These are phyloP conservation scores for Lentinula sp. DNA, from an alignment of 768 basidiomycete species.

Conservation along the genomic window DNA sequence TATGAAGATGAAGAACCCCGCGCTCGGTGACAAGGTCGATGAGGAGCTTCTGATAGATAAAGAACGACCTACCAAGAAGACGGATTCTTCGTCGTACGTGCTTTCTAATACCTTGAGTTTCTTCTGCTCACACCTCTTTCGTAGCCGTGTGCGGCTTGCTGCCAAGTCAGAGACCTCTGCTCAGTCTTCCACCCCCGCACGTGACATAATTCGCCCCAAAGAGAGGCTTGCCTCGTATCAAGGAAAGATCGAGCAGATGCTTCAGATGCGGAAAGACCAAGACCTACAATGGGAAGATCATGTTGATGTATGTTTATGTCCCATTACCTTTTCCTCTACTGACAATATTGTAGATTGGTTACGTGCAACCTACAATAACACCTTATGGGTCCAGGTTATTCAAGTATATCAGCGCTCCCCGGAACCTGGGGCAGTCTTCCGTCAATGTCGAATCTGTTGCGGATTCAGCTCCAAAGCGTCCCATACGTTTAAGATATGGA, in stretches of 20 bases:
- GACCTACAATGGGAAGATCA: slow-evolving; percentile 85
- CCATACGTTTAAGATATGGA: slow-evolving; percentile 71
- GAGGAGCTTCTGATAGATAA: slow-evolving; percentile 73
- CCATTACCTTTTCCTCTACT: background rate
- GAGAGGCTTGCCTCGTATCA: slow-evolving; percentile 59
- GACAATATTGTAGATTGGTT: slow-evolving; percentile 46
- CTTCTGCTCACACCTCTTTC: background rate
- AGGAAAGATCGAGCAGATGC: slow-evolving; percentile 54
- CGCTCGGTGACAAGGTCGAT: slow-evolving; percentile 55
- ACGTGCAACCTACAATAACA: slow-evolving; percentile 49
- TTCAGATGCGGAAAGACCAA: slow-evolving; percentile 59
- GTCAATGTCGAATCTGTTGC: slow-evolving; percentile 20
- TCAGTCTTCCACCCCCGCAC: background rate
- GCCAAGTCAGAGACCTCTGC: background rate
- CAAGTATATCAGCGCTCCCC: slow-evolving; percentile 42
- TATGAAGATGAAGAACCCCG: slow-evolving; percentile 70
- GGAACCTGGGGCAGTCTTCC: slow-evolving; percentile 16
- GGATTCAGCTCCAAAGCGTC: slow-evolving; percentile 24
- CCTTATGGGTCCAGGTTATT: slow-evolving; percentile 61
- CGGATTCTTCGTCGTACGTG: slow-evolving; percentile 31
- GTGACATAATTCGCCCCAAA: slow-evolving; percentile 48
- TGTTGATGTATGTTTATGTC: slow-evolving; percentile 55
- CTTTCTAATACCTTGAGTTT: slow-evolving; percentile 7
- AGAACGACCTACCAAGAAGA: slow-evolving; percentile 56
- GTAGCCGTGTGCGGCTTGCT: slow-evolving; percentile 1